Base-by-base conservation (phyloP, 495 filamentous ascomycete genomes). In the Cairneyella variabilis region DNA sequence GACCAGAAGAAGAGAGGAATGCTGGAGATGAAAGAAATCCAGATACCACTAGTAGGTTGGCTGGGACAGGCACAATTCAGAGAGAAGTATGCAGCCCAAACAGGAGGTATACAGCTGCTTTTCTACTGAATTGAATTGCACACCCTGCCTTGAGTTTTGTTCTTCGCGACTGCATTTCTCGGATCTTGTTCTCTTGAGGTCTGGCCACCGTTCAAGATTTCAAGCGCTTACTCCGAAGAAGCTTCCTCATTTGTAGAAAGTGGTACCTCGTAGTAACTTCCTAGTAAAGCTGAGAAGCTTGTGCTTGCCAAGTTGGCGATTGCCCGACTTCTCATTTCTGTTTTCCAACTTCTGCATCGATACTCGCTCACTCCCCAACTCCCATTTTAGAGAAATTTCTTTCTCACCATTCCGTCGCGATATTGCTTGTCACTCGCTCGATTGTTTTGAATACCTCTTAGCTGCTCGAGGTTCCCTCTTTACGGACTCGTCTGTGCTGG, bases 1-100 rank as follows among this genome's bases (percentile, higher is more conserved):
- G 90, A 97, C 65, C 80, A 86, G 64, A 98, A 98, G 74, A 90
- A 95, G 71, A 77, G 91, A 40, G 87, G 88, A 4, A 83, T 97
- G 47, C 82, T 95, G 60, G 95, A 97, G 56, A 95, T 96, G 87
- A 86, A 84, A 59, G 93, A 98, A 48, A 90, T 86, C 2, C 84
- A 87, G 68, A 67, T 87, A 49, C 88, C 91, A 1, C 75, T 96
- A 21, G 71, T 88, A 28, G 73, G 79, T 55, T 75, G 91, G 53
- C 74, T 96, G 2, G 78, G 81, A 30, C 76, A 78, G 34, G 63
- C 72, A 10, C 83, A 88, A 57, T 72, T 95, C 53, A 87, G 85
- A 62, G 77, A 82, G 44, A 80, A 81, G 36, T 95, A 89, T 61
- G 76, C 69, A 2, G 70, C 71, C 51, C 63, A 62, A 45, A 66